Conservation (phyloP, 2,329 filamentous ascomycete genomes). For the Fusarium odoratissimum region DNA sequence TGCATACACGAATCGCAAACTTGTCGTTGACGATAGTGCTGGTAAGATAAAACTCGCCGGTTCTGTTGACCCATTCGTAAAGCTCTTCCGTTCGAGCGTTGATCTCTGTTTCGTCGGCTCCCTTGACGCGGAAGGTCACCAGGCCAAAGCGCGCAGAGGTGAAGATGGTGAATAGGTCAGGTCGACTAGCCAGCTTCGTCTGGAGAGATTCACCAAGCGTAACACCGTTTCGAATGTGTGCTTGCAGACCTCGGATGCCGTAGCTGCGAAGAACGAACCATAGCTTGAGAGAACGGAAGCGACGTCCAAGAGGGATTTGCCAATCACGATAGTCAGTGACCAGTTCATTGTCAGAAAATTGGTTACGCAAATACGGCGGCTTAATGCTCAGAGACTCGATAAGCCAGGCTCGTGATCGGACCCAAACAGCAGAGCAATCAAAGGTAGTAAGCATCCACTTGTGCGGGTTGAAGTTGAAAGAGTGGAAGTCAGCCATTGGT, state of each 20-base stretch:
- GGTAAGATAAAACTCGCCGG: constrained; percentile 85
- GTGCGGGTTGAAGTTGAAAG: constrained; percentile 95
- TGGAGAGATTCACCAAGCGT: constrained; percentile 76
- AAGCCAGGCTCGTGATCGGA: constrained; percentile 79
- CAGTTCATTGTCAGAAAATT: constrained; percentile 81
- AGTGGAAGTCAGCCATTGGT: constrained; percentile 72
- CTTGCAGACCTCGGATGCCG: constrained; percentile 79
- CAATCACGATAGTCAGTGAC: constrained; percentile 97
- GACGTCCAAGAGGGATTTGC: constrained; percentile 91
- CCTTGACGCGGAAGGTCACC: constrained; percentile 75
- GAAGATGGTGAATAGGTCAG: constrained; percentile 81
- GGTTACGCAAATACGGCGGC: constrained; percentile 84
- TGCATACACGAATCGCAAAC: constrained; percentile 85
- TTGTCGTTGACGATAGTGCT: constrained; percentile 77
- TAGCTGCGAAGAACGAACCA: constrained; percentile 94
- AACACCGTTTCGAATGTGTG: constrained; percentile 77
- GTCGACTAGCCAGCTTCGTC: constrained; percentile 64
- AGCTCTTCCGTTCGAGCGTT: constrained; percentile 79
- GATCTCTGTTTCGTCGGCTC: constrained; percentile 60
- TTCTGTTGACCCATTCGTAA: constrained; percentile 78
- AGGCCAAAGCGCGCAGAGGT: constrained; percentile 81
- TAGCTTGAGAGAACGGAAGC: constrained; percentile 90
- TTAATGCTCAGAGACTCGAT: constrained; percentile 82
- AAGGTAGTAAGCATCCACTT: constrained; percentile 99
- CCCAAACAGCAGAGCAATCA: constrained; percentile 83